Base-by-base conservation (phyloP, 2,329 filamentous ascomycete species). In the Dactylonectria macrodidyma region DNA sequence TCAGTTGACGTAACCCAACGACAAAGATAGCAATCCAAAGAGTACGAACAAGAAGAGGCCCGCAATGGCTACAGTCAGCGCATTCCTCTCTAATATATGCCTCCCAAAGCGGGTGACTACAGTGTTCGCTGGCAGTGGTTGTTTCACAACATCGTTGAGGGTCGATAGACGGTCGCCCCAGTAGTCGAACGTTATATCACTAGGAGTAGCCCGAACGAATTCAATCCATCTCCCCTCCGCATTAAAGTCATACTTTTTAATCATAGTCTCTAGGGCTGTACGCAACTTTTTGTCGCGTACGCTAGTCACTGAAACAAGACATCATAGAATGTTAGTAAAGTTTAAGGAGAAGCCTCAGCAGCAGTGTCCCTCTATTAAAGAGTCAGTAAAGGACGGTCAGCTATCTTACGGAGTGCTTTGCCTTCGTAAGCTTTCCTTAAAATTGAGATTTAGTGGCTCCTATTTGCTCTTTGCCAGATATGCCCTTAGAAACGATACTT, bases 31-130 rank as follows among this genome's bases (percentile, higher is more conserved):
- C 9, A 65, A 55, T 5, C 56, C 62, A 22, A 65, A 59, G 1
- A 65, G 36, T 1, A 36, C 62, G 0, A 56, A 33, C 9, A 65
- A 14, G 10, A 65, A 59, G 7, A 65, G 47, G 2, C 62, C 62
- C 3, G 59, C 9, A 38, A 65, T 65, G 9, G 62, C 62, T 5
- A 65, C 62, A 1, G 62, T 65, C 9, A 65, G 38, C 1, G 62
- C 62, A 22, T 65, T 65, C 33, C 19, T 19, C 19, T 19, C 19
- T 19, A 1, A 19, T 19, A 1, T 19, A 19, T 19, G 19, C 19
- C 19, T 47, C 50, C 60, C 62, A 38, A 65, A 65, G 56, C 59
- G 55, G 3, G 59, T 19, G 16, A 52, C 26, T 2, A 48, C 10
- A 4, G 59, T 5, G 26, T 62, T 62, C 16, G 9, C 22, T 5